Evolutionary conservation across 169 alveolate genomes (phyloP).

Genomic region (Eimeria maxima): DNA sequence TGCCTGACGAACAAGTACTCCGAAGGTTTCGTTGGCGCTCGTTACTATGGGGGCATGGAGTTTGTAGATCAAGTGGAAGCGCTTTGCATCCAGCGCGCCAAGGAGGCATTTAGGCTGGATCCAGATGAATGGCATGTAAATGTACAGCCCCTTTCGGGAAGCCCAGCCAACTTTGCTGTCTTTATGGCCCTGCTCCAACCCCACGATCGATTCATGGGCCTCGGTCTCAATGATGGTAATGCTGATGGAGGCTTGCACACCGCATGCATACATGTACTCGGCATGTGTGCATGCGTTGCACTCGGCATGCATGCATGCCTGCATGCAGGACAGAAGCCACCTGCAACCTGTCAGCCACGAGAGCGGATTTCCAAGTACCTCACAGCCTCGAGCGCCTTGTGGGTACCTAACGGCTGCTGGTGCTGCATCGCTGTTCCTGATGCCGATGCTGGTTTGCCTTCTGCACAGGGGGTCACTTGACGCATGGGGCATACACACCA

Average conservation of each 20-base stretch:
- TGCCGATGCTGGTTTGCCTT: background rate
- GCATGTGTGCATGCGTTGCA: background rate
- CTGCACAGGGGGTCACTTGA: conserved; percentile 86
- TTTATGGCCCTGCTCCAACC: conserved; percentile 97
- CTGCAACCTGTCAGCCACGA: background rate
- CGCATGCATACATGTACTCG: background rate
- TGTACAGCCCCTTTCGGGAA: conserved; percentile 97
- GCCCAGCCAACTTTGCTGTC: conserved; percentile 98
- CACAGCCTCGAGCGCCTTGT: background rate
- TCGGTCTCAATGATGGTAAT: conserved; percentile 98
- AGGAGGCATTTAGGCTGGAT: conserved; percentile 95
- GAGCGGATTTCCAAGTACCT: background rate
- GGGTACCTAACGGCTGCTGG: background rate
- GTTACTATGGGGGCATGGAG: conserved; percentile 96
- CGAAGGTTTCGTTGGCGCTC: conserved; percentile 98
- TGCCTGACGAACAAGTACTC: conserved; percentile 96
- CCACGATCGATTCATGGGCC: conserved; percentile 98
- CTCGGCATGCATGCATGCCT: background rate
- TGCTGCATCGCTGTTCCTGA: conserved; percentile 1
- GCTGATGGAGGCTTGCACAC: conserved; percentile 85
- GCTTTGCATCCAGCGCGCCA: conserved; percentile 96
- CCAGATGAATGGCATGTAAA: conserved; percentile 98
- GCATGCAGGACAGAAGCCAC: background rate
- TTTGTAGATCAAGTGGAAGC: conserved; percentile 93
- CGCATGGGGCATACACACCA: conserved; percentile 96